phyloP scores from a whole-genome alignment of 768 basidiomycete genomes.

The Leccinum rimulosum region DNA sequence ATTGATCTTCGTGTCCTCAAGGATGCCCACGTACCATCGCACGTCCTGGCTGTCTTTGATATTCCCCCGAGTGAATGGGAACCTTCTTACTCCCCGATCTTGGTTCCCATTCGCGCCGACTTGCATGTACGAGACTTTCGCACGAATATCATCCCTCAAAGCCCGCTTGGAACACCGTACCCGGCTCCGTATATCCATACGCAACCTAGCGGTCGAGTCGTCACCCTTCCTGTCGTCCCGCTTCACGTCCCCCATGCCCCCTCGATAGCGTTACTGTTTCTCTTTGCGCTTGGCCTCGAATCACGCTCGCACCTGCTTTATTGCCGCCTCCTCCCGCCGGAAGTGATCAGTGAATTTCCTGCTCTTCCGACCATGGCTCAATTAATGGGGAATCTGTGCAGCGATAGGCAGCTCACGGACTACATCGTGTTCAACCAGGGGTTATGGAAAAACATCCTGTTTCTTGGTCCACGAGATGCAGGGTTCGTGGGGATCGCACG shows the following conservation, averaged over 20 bases:
- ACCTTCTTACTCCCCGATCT: slow-evolving; percentile 36
- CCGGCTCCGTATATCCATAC: slow-evolving; percentile 30
- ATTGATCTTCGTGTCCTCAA: slow-evolving; percentile 48
- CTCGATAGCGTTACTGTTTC: slow-evolving; percentile 55
- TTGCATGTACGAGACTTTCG: slow-evolving; percentile 42
- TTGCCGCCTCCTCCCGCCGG: slow-evolving; percentile 51
- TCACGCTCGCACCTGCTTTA: slow-evolving; percentile 45
- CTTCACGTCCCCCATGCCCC: slow-evolving; percentile 49
- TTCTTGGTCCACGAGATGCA: slow-evolving; percentile 47
- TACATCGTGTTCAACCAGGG: slow-evolving; percentile 48
- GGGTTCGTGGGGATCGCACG: slow-evolving; percentile 47
- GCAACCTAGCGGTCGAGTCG: slow-evolving; percentile 25
- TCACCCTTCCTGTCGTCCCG: slow-evolving; percentile 53
- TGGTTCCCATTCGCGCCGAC: slow-evolving; percentile 53
- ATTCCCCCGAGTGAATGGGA: slow-evolving; percentile 30
- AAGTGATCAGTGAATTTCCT: slow-evolving; percentile 56
- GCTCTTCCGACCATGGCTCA: slow-evolving; percentile 56
- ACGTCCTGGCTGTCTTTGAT: slow-evolving; percentile 49
- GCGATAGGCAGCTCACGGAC: slow-evolving; percentile 33
- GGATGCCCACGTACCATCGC: slow-evolving; percentile 51
- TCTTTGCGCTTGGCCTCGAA: slow-evolving; percentile 57
- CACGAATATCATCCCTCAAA: slow-evolving; percentile 34
- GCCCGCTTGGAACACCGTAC: slow-evolving; percentile 32
- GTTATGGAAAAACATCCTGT: slow-evolving; percentile 64
- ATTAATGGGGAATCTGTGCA: slow-evolving; percentile 42